phyloP scores from a whole-genome alignment of 2,329 filamentous ascomycete genomes.

The Diaporthe sp. region DNA sequence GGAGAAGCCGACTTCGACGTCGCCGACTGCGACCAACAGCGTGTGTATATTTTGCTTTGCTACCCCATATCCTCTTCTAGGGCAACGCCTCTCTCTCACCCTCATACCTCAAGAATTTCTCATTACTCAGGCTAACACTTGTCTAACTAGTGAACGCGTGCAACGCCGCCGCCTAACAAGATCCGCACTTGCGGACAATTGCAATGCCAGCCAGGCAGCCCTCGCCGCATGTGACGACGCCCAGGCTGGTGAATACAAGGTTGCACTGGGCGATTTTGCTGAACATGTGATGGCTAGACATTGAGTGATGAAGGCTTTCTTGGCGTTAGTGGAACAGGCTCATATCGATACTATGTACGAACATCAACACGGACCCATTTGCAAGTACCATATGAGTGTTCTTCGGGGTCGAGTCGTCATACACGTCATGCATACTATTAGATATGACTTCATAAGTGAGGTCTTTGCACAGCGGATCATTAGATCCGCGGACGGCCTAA shows the following conservation, averaged over 20 bases:
- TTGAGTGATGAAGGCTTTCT: too few species aligned
- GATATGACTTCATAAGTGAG: too few species aligned
- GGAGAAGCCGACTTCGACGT: conserved; percentile 54
- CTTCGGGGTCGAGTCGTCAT: too few species aligned
- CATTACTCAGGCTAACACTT: not conserved
- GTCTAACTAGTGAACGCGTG: conserved; percentile 51
- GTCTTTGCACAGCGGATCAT: too few species aligned
- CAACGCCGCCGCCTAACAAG: conserved; percentile 44
- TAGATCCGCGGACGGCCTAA: not conserved
- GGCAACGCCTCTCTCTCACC: not conserved
- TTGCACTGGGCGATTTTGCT: conserved; percentile 47
- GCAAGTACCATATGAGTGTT: too few species aligned
- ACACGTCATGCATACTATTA: too few species aligned
- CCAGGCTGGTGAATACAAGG: conserved; percentile 56
- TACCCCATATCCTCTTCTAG: not conserved
- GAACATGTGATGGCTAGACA: too few species aligned
- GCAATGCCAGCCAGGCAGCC: conserved; percentile 50
- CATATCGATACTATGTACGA: too few species aligned
- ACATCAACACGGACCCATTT: too few species aligned
- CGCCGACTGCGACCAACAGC: conserved; percentile 59
- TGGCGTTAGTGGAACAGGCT: too few species aligned
- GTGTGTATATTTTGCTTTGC: not conserved
- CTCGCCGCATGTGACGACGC: conserved; percentile 52
- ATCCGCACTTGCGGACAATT: conserved; percentile 50
- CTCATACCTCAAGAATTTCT: too few species aligned